Evolutionary conservation across 805 yeast species (phyloP).

Genomic region (Ogataea pilisensis): DNA sequence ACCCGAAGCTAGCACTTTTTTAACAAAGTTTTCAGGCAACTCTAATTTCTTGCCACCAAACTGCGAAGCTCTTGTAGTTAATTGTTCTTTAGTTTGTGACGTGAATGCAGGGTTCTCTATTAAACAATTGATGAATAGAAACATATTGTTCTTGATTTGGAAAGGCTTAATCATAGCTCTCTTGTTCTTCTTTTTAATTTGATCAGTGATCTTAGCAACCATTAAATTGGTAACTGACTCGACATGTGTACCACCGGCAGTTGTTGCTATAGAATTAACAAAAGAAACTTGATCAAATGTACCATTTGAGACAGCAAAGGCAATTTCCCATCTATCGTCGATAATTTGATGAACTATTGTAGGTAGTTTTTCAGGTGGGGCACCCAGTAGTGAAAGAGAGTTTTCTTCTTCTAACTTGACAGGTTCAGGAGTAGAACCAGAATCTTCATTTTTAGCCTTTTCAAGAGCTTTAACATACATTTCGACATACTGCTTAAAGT

Average conservation of each 20-base stretch:
- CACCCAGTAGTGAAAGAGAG: conserved; percentile 10
- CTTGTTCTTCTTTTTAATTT: conserved; percentile 60
- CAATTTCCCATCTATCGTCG: conserved; percentile 92
- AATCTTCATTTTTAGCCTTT: conserved; percentile 38
- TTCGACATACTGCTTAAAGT: conserved; percentile 84
- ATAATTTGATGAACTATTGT: conserved; percentile 74
- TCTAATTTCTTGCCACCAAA: conserved; percentile 80
- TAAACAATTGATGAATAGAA: conserved; percentile 83
- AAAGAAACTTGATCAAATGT: conserved; percentile 91
- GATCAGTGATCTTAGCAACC: conserved; percentile 68
- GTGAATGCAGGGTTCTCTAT: conserved; percentile 97
- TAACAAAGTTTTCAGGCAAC: conserved; percentile 74
- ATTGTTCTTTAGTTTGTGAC: conserved; percentile 94
- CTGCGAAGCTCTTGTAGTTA: conserved; percentile 82
- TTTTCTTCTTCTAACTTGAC: conserved; percentile 11
- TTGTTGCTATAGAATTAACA: conserved; percentile 96
- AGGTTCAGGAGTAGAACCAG: conserved; percentile 4
- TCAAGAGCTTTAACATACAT: conserved; percentile 79
- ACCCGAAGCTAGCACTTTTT: conserved; percentile 64
- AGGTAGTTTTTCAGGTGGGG: conserved; percentile 36
- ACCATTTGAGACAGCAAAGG: conserved; percentile 90
- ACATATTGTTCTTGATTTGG: conserved; percentile 87
- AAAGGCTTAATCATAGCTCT: conserved; percentile 75
- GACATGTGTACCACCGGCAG: conserved; percentile 95
- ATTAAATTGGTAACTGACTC: conserved; percentile 82